Evolutionary conservation across 2,329 filamentous ascomycete species (phyloP), one percentile per base, ranked within the genome.

Genomic region (Colletotrichum falcatum): DNA sequence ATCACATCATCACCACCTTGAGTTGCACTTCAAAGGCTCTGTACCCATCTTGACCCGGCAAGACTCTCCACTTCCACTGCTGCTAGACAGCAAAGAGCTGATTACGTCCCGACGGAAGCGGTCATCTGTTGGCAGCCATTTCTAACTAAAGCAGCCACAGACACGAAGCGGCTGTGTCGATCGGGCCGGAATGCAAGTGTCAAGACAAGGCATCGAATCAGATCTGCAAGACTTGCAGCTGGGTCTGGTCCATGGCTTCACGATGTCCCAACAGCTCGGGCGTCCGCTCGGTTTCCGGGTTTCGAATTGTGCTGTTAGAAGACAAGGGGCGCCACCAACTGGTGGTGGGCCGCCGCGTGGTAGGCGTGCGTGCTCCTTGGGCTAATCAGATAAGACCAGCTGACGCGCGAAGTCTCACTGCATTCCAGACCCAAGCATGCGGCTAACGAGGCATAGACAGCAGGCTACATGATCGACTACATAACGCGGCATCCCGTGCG

Each of bases 361-460:
- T 14, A 23, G 16, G 7, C 16, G 20, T n/a, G n/a, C n/a, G n/a
- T n/a, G 18, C 20, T 18, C 11, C 20, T 5, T 26, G 54, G 26
- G 54, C 54, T 37, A 56, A 56, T 56, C 33, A 56, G 11, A 18
- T 23, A 7, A 20, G 23, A 37, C 54, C 54, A 56, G 54, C 54
- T 56, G 54, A n/a, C n/a, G 20, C 33, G 12, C 12, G 3, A 16
- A 9, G 26, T 56, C 54, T 56, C 30, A 39, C 54, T 39, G 23
- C 54, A 23, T 56, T 56, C 11, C 7, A n/a, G 20, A 23, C 33
- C 20, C 49, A 35, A 54, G 28, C 28, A 54, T 33, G 28, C 18
- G 28, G 11, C 8, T 33, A 54, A 33, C 9, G 28, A 54, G 18
- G 49, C 28, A 33, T 33, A n/a, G 49, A 9, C 49, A 33, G 33